Evolutionary conservation across 768 basidiomycete genomes (phyloP), one percentile per base, ranked within the genome.

Genomic region (Cystobasidium ongulense): DNA sequence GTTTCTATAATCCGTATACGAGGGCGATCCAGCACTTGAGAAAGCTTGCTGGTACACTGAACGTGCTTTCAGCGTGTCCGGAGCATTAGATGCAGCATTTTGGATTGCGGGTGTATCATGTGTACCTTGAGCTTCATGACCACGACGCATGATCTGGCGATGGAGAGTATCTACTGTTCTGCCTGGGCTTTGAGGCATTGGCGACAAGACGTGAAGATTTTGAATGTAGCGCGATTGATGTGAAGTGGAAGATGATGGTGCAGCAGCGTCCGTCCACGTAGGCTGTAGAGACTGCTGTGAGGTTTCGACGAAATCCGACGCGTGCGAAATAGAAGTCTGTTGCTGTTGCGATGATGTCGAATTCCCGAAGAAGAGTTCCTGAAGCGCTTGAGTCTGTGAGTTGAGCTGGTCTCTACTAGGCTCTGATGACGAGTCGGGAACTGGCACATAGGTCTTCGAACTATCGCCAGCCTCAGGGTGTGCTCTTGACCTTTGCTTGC

Each of bases 281-380:
- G 38, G 23, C 36, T 8, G 8, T 23, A 7, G 7, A 13, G 35
- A 27, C 10, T 39, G 4, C 2, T 8, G 15, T 64, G 63, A 10
- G 11, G 21, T 29, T 39, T 5, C 15, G 38, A 18, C 43, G 17
- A 35, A 4, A 29, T 8, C 39, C 13, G 2, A 15, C 29, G 11
- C 27, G 13, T 15, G 39, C 17, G 11, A 25, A 4, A 23, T 38
- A 43, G 7, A 43, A 3, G 43, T 50, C 43, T 71, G 52, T 23
- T 52, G 15, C n/a, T 8, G 23, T 61, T 71, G 15, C 2, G 29
- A 18, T 18, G 65, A 50, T 36, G 21, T 23, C 17, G 61, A n/a
- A n/a, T n/a, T 21, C 35, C 76, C 78, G 33, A 79, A 77, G 76
- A 77, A 79, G 43, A 77, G 43, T 1, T 75, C 78, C 31, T 75